Percentiles rank a stretch among this genome's conserved stretches.
phyloP scores from a whole-genome alignment of 768 basidiomycete species.

The Boletellus emodensis region DNA sequence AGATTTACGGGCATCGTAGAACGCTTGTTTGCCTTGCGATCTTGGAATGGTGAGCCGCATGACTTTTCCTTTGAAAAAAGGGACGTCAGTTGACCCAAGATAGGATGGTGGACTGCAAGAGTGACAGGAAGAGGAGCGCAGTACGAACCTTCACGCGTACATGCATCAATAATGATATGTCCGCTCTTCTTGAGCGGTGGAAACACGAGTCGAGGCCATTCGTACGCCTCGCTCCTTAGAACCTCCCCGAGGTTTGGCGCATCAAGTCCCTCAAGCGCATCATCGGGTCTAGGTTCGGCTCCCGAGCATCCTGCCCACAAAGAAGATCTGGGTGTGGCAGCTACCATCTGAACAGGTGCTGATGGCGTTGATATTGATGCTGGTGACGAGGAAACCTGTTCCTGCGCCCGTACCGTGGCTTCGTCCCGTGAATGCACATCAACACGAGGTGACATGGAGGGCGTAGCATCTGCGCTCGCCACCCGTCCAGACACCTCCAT shows the following conservation, averaged over 20 bases:
- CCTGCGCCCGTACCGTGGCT: constrained; percentile 9
- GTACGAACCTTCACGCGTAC: constrained; percentile 69
- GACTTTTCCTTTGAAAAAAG: constrained; percentile 61
- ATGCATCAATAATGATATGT: constrained; percentile 88
- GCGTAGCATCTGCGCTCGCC: constrained; percentile 13
- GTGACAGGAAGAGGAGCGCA: constrained; percentile 10
- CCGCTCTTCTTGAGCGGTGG: constrained; percentile 91
- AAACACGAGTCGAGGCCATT: constrained; percentile 89
- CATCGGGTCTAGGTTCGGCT: constrained; percentile 1
- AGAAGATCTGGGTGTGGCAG: constrained; percentile 8
- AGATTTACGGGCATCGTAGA: constrained; percentile 92
- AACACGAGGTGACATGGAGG: constrained; percentile 25
- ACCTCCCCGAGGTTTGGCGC: constrained; percentile 44
- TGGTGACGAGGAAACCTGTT: constrained; percentile 6
- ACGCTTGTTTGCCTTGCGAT: constrained; percentile 93
- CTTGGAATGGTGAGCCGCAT: constrained; percentile 89
- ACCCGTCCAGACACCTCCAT: constrained; percentile 14
- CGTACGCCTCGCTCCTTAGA: constrained; percentile 71
- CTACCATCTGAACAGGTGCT: constrained; percentile 4
- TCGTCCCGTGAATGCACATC: constrained; percentile 16
- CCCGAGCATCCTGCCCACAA: neutral
- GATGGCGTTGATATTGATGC: constrained; percentile 14
- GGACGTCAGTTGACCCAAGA: neutral
- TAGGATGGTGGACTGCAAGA: neutral
- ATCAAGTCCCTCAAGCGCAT: constrained; percentile 5